Evolutionary conservation across 805 yeast species (phyloP), one percentile per base, ranked within the genome.

Genomic region (Wickerhamiella hasegawae): DNA sequence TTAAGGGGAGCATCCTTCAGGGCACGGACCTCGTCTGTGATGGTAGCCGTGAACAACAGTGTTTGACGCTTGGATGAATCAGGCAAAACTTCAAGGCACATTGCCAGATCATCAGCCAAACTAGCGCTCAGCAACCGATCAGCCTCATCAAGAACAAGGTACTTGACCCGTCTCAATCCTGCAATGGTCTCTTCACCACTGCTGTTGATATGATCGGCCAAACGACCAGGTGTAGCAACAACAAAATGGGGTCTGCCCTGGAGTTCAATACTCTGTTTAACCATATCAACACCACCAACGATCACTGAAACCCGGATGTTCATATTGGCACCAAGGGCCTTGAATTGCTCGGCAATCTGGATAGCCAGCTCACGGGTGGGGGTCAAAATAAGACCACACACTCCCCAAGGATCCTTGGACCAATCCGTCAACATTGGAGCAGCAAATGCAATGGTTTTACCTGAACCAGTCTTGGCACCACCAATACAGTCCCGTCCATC

Each of bases 371-470:
- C 98, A 57, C 99, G 66, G 0, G 66, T 62, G 3, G 98, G 98
- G 0, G 98, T 90, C 38, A 90, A 56, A 1, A 90, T 69, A 2
- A 90, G 60, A 3, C 96, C 98, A 56, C 66, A 90, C 26, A 90
- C 79, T 1, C 96, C 98, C 55, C 69, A 69, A 1, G 98, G 98
- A 53, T 90, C 97, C 45, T 76, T 79, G 0, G 96, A 80, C 95
- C 97, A 90, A 50, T 77, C 68, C 1, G 93, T 73, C 37, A 90
- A 62, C 82, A 90, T 87, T 2, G 98, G 98, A n/a, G 83, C 92
- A 1, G 87, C 97, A 66, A 90, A 90, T 1, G 97, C 95, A 17
- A 90, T 74, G 1, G 98, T 90, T 54, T 90, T 90, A 69, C 98
- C 98, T 14, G 93, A 77, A 58, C 98, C 99, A 70, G 24, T 21